These are phyloP conservation scores for Massospora cicadina DNA, from an alignment of 371 early-diverging fungal genomes.

Conservation along the genomic window DNA sequence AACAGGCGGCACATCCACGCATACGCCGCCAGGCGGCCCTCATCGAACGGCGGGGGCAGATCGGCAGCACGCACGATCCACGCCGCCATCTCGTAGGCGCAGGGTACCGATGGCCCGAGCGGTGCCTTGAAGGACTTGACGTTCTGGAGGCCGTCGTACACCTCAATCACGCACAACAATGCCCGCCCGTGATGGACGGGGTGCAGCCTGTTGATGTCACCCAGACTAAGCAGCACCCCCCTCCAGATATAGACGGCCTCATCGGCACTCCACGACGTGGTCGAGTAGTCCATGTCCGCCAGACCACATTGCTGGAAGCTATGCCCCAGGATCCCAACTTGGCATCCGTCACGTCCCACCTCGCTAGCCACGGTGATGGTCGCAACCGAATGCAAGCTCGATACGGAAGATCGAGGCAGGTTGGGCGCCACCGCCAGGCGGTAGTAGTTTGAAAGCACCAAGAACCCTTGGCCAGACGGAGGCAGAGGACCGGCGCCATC, in stretches of 20 bases:
- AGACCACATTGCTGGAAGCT: neutral
- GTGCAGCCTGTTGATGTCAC: conserved; percentile 40
- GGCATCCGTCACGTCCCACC: neutral
- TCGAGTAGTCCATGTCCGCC: neutral
- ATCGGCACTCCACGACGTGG: conserved; percentile 19
- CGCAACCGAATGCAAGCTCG: neutral
- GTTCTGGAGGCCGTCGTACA: conserved; percentile 4
- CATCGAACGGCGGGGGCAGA: neutral
- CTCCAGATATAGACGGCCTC: conserved; percentile 36
- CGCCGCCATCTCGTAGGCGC: conserved; percentile 2
- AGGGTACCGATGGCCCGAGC: neutral
- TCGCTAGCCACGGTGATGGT: neutral
- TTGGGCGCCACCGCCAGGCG: neutral
- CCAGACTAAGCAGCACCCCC: conserved; percentile 46
- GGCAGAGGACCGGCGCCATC: conserved; percentile 2
- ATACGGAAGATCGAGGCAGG: conserved; percentile 3
- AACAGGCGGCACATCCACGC: conserved; percentile 9
- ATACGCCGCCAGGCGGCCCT: neutral
- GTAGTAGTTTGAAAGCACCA: conserved; percentile 10
- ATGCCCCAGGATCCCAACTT: neutral
- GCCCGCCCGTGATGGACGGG: conserved; percentile 1
- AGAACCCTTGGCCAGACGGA: neutral
- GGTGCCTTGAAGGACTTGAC: conserved; percentile 2
- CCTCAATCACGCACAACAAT: neutral
- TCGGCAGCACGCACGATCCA: conserved; percentile 6